Base-by-base conservation (phyloP, 2,329 filamentous ascomycete species). In the Cadophora malorum region DNA sequence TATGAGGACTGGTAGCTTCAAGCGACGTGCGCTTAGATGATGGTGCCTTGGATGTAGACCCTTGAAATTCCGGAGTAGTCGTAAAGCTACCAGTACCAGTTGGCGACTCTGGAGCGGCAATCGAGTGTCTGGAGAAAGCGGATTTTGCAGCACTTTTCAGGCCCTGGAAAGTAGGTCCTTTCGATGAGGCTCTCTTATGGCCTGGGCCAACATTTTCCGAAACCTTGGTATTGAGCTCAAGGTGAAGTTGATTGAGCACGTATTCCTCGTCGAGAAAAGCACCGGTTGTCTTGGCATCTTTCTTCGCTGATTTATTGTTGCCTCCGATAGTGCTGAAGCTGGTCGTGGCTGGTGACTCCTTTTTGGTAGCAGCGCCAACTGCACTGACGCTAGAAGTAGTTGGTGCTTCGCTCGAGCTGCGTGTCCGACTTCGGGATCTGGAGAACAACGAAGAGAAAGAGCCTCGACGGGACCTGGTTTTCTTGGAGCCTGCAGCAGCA, bases 211-310 rank as follows among this genome's bases (percentile, higher is more conserved):
- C 64, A 53, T 33, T 58, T 21, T 65, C 66, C 31, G 61, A 52
- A 10, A 62, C 66, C n/a, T 50, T 53, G 8, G 67, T 65, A 50
- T 62, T 60, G n/a, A 58, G 58, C 65, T 53, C 63, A 6, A 65
- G 49, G 21, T 65, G 66, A 33, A 72, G 58, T 33, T 65, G 58
- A 25, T 70, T 66, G 16, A 65, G 60, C 23, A 56, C 49, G 53
- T 71, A 66, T 16, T 65, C 55, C 14, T 73, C 68, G 41, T 50
- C 64, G 16, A 68, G 66, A 50, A 71, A 69, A 14, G 64, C 23
- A 55, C 61, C 64, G 9, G 53, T 21, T 38, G 25, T n/a, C 19
- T 56, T 38, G 33, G 33, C 31, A 56, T 56, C 31, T 8, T 23
- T 35, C 28, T 35, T 56, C 2, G 16, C 19, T 7, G 53, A 12